A percentile compares a stretch with the other conserved stretches of the same genome.
These are phyloP conservation scores for Leccinum boreale DNA, from an alignment of 768 basidiomycete species.

Conservation along the genomic window DNA sequence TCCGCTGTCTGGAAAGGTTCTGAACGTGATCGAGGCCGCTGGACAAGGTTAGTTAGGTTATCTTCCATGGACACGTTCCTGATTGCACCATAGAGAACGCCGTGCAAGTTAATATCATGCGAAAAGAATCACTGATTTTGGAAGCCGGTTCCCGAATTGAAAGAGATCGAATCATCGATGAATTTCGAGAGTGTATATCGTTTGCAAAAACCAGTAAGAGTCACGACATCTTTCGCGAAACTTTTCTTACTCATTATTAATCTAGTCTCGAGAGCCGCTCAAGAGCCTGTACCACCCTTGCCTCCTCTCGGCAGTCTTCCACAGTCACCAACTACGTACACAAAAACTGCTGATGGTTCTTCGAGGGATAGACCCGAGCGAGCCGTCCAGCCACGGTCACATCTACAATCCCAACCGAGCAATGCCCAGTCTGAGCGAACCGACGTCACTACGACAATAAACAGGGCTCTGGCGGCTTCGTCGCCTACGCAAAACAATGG, in stretches of 20 bases:
- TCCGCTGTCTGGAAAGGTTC: slow-evolving; percentile 90
- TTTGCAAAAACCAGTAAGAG: slow-evolving; percentile 70
- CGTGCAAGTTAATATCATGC: slow-evolving; percentile 78
- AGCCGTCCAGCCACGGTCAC: slow-evolving; percentile 16
- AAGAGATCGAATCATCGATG: slow-evolving; percentile 61
- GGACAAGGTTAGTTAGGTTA: slow-evolving; percentile 50
- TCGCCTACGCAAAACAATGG: slow-evolving; percentile 3
- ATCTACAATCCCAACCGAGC: slow-evolving; percentile 2
- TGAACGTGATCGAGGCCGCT: slow-evolving; percentile 62
- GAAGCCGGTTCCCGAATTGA: slow-evolving; percentile 54
- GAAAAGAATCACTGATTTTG: slow-evolving; percentile 78
- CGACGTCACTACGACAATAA: background rate
- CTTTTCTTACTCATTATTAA: slow-evolving; percentile 3
- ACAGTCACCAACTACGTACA: slow-evolving; percentile 19
- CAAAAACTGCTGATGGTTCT: background rate
- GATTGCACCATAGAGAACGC: slow-evolving; percentile 54
- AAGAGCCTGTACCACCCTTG: slow-evolving; percentile 66
- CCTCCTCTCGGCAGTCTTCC: slow-evolving; percentile 43
- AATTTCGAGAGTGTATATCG: slow-evolving; percentile 81
- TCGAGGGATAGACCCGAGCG: slow-evolving; percentile 21
- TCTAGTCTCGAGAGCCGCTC: slow-evolving; percentile 56
- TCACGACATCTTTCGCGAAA: background rate
- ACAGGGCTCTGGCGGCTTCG: background rate
- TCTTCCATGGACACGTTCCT: slow-evolving; percentile 7
- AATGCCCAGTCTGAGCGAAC: background rate